phyloP scores from a whole-genome alignment of 148 eudicot genomes.

The Rhododendron ferrugineum region DNA sequence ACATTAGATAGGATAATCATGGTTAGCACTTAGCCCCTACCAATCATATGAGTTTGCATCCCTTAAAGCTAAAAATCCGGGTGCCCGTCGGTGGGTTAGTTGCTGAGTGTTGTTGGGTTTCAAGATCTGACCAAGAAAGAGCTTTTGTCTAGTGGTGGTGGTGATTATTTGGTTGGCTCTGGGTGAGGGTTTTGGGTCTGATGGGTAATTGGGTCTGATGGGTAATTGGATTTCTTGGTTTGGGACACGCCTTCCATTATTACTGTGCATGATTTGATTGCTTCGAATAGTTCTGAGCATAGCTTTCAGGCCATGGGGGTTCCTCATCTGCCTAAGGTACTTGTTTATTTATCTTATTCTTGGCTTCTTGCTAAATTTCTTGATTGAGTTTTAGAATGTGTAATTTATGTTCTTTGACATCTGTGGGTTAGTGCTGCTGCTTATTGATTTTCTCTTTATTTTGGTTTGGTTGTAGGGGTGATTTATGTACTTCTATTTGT shows the following conservation, averaged over 20 bases:
- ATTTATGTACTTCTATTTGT: background rate
- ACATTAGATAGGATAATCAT: background rate
- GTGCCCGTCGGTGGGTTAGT: conserved; percentile 48
- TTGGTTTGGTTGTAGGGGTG: background rate
- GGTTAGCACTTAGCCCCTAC: background rate
- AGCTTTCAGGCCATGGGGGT: conserved; percentile 46
- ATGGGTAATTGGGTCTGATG: conserved; percentile 39
- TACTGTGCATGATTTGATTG: conserved; percentile 47
- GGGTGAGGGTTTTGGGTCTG: conserved; percentile 6
- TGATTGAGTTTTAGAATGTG: background rate
- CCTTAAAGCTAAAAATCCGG: conserved; percentile 20
- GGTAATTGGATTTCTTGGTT: conserved; percentile 38
- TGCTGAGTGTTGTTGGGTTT: conserved; percentile 49
- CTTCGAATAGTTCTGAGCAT: conserved; percentile 18
- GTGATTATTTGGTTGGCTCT: background rate
- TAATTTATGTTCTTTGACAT: background rate
- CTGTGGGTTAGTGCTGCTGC: background rate
- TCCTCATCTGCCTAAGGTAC: conserved; percentile 54
- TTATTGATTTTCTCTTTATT: background rate
- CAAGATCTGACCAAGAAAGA: conserved; percentile 25
- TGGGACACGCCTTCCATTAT: conserved; percentile 49
- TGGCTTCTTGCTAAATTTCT: no score
- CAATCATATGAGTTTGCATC: background rate
- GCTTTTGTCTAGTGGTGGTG: conserved; percentile 15
- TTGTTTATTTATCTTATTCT: no score